Evolutionary conservation across 495 filamentous ascomycete genomes (phyloP), one percentile per base, ranked within the genome.

Genomic region (Penicilliopsis zonata): DNA sequence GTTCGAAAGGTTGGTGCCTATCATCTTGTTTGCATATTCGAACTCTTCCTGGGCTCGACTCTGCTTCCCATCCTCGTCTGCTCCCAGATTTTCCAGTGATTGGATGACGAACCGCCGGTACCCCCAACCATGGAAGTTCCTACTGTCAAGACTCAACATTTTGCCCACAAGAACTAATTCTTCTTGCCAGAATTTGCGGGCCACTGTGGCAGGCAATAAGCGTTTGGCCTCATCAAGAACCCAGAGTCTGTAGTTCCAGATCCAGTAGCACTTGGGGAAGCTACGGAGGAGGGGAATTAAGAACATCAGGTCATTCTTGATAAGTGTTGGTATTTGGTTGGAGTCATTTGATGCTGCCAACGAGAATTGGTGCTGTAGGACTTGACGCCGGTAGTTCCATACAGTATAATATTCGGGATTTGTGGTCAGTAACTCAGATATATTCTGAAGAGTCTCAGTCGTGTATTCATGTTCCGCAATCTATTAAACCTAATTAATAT

Each of bases 391-490:
- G 59, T 82, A 75, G 65, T 99, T 99, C 90, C 90, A 99, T 63
- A 87, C 74, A 14, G 90, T 94, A 64, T 95, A 96, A 65, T 93
- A 95, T 58, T 99, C 90, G 8, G 90, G 92, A 60, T 99, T 99
- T 43, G 73, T 70, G 20, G 67, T 74, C 31, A 99, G 68, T 32
- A 99, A 72, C 34, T 77, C 74, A 12, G 85, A 78, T 18, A 84
- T 92, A 38, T 85, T 69, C 33, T 72, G 60, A 44, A 95, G 69
- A 14, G 79, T 72, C 30, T 79, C 69, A 25, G 59, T 40, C 22
- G 73, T 73, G 62, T 76, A 83, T 44, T 79, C 59, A 40, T 61
- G 56, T 34, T 61, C 59, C 13, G 54, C 51, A 38, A 82, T 67
- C 69, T 78, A 18, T 21, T 2, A 40, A 14, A 13, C 24, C 20